Conservation (phyloP, 1,284 basidiomycete species). For the Tremellales sp. region DNA sequence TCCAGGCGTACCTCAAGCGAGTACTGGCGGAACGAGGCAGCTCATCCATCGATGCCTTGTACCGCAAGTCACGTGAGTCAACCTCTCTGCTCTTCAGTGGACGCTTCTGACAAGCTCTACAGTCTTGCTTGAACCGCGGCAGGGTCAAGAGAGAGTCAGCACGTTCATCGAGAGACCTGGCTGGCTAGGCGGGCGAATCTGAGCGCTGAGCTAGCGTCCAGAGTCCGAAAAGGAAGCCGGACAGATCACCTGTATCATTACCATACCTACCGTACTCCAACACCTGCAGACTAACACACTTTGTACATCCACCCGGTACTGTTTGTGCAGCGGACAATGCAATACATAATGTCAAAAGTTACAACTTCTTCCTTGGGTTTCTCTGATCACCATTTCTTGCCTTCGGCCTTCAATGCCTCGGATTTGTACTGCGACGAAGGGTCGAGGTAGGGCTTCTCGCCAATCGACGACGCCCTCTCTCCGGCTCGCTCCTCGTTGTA, state of each 20-base stretch:
- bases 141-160: conserved; percentile 37
- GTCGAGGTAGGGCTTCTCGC: conserved; percentile 62
- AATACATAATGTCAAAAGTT: no score
- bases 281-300: no score
- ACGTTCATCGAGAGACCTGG: conserved; percentile 38
- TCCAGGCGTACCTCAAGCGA: conserved; percentile 39
- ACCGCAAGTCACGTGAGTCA: conserved; percentile 44
- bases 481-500: conserved; percentile 55
- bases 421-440: conserved; percentile 53
- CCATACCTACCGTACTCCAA: no score
- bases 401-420: conserved; percentile 47
- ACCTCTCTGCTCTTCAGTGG: not conserved
- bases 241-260: no score
- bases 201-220: no score
- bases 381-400: conserved; percentile 17
- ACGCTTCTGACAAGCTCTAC: not conserved
- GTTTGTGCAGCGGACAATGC: no score
- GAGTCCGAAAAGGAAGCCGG: no score
- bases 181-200: conserved; percentile 33
- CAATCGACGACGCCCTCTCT: conserved; percentile 60
- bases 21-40: conserved; percentile 46
- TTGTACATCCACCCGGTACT: no score
- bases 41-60: conserved; percentile 44
- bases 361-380: no score
- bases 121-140: conserved; percentile 48